Evolutionary conservation across 73 alveolate species (phyloP).

Genomic region (Chromera velia): DNA sequence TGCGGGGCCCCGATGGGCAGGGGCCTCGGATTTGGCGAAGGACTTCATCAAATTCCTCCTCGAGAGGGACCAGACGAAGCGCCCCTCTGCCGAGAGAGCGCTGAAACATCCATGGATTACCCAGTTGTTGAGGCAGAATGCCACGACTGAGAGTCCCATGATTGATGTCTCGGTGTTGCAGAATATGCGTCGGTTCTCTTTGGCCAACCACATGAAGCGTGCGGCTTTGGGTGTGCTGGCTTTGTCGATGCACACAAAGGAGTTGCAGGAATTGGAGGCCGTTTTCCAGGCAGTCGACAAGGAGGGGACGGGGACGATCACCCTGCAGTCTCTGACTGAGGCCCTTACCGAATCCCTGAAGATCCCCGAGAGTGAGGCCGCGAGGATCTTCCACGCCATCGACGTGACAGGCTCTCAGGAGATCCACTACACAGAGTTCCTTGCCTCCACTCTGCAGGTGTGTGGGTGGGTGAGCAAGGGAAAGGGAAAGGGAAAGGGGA

Average conservation of each 20-base stretch:
- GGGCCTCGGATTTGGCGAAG: not conserved
- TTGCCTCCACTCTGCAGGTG: too few species aligned
- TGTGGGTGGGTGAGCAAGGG: too few species aligned
- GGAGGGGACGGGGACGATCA: constrained; percentile 24
- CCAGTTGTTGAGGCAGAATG: not conserved
- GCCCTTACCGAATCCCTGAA: not conserved
- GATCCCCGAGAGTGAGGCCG: not conserved
- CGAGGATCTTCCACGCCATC: not conserved
- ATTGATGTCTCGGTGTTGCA: not conserved
- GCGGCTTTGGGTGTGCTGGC: not conserved
- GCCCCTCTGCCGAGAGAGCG: not conserved
- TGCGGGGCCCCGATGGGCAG: not conserved
- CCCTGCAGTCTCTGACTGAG: not conserved
- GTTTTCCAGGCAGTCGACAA: not conserved
- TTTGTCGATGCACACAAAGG: not conserved
- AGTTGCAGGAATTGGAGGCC: not conserved
- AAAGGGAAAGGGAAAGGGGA: too few species aligned
- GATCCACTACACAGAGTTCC: not conserved
- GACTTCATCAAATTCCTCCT: not conserved
- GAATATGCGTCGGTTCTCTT: not conserved
- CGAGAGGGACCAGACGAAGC: not conserved
- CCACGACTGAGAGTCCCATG: not conserved
- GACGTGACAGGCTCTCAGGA: not conserved
- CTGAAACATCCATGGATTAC: not conserved
- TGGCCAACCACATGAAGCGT: not conserved